Evolutionary conservation across 352 stramenopile genomes (phyloP), one percentile per base, ranked within the genome.

Genomic region (Elongisporangium anandrum): DNA sequence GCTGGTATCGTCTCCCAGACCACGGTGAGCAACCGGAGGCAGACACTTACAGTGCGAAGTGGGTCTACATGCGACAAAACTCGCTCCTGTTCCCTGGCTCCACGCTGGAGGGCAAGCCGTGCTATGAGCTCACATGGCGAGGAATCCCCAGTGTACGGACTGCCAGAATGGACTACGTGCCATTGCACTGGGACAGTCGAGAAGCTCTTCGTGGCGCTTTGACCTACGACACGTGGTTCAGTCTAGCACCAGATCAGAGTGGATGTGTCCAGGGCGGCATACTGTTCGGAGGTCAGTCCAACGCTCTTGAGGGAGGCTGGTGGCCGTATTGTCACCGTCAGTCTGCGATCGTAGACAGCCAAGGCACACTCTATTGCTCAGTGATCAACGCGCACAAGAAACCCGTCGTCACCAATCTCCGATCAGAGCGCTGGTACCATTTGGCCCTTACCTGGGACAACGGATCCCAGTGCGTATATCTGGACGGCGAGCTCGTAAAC

Each of bases 371-470:
- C 47, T 64, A 60, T 41, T 34, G 24, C 24, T 34, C 24, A 3
- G 24, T 34, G 3, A 34, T 34, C 7, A 8, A 34, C 24, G 24
- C 24, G 24, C 39, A 38, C 15, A 56, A 56, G 17, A 64, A 63
- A n/a, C 57, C 55, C 49, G 41, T 47, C 38, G 55, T 60, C 10
- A 24, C 52, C 4, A 20, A 15, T 0, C 50, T 72, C n/a, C 38
- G 57, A 4, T 15, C 45, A 16, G 41, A 22, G 15, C 54, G 65
- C 1, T 72, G 65, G 57, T 66, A 72, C 55, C 61, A 72, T 24
- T 50, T 66, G 9, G 65, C 57, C 3, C 49, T 72, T 21, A 58
- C 59, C 1, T 66, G 55, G 53, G 19, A 59, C 5, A 19, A 41
- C 17, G 51, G 13, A 15, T 22, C 10, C 7, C 61, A 72, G n/a